phyloP scores from a whole-genome alignment of 257 asterid species.

The Linaria vulgaris region DNA sequence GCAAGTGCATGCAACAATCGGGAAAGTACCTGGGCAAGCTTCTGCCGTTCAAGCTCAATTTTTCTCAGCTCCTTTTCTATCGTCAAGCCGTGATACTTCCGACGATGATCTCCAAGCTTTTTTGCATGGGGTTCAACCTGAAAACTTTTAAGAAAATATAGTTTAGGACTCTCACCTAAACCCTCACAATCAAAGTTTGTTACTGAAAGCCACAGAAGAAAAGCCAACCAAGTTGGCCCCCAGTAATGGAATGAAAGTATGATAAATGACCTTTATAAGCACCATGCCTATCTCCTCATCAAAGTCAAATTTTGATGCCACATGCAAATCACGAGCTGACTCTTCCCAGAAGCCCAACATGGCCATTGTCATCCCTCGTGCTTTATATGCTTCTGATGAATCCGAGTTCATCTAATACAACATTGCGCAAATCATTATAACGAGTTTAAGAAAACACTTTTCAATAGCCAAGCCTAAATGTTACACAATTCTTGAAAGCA shows the following conservation, averaged over 20 bases:
- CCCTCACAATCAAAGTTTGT: neutral
- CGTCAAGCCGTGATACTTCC: slow-evolving; percentile 58
- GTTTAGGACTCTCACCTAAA: slow-evolving; percentile 7
- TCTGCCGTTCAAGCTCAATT: slow-evolving; percentile 46
- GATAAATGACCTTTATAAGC: slow-evolving; percentile 54
- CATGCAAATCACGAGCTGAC: slow-evolving; percentile 69
- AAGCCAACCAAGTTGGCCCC: neutral
- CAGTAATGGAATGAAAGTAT: neutral
- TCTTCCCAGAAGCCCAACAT: slow-evolving; percentile 88
- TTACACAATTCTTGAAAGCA: neutral
- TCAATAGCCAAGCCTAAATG: neutral
- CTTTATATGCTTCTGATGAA: slow-evolving; percentile 84
- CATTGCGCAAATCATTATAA: slow-evolving; percentile 16
- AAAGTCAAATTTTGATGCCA: slow-evolving; percentile 67
- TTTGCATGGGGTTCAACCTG: slow-evolving; percentile 78
- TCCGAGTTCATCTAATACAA: slow-evolving; percentile 64
- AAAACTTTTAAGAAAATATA: slow-evolving; percentile 16
- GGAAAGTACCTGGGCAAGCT: slow-evolving; percentile 30
- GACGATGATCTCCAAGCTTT: slow-evolving; percentile 66
- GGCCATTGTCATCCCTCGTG: slow-evolving; percentile 74
- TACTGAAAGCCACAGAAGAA: neutral
- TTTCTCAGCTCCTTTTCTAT: slow-evolving; percentile 51
- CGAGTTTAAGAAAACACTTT: slow-evolving; percentile 5
- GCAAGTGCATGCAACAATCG: slow-evolving; percentile 1
- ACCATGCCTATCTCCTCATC: slow-evolving; percentile 62